A percentile compares a stretch with the other conserved stretches of the same genome.
Conservation (phyloP, 495 filamentous ascomycete genomes). For the Lasiosphaeria miniovina region DNA sequence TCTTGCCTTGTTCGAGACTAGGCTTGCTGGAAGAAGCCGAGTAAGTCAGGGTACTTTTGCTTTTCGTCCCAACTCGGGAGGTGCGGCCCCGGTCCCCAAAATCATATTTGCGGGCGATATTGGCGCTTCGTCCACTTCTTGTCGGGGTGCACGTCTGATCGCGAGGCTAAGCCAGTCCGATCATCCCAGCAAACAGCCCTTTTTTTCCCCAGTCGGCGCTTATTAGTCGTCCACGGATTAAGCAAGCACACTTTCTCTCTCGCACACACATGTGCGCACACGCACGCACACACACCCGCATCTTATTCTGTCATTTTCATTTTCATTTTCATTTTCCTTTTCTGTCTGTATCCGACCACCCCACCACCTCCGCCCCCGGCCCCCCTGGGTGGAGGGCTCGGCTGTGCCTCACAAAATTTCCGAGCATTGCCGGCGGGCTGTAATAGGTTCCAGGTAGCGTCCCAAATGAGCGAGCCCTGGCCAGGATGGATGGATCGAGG, state of each 20-base stretch:
- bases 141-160: constrained; percentile 5
- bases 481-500: no score
- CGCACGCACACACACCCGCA: no score
- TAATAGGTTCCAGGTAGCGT: neutral
- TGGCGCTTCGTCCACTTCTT: constrained; percentile 10
- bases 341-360: neutral
- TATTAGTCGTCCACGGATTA: constrained; percentile 1
- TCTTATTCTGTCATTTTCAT: no score
- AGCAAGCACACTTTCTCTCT: no score
- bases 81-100: neutral
- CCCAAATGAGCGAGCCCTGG: no score
- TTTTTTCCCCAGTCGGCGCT: constrained; percentile 15
- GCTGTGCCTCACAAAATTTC: neutral
- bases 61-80: neutral
- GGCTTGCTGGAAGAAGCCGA: no score
- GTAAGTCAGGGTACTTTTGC: no score
- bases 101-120: constrained; percentile 2
- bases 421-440: neutral
- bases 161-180: constrained; percentile 17
- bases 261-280: no score
- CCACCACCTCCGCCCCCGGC: neutral
- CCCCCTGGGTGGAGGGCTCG: neutral
- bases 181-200: constrained; percentile 6
- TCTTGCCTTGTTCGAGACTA: no score
- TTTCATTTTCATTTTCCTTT: no score